Percentiles rank a stretch among this genome's conserved stretches.
These are phyloP conservation scores for Oryza australiensis DNA, from an alignment of 176 grass and related monocot genomes.

Conservation along the genomic window DNA sequence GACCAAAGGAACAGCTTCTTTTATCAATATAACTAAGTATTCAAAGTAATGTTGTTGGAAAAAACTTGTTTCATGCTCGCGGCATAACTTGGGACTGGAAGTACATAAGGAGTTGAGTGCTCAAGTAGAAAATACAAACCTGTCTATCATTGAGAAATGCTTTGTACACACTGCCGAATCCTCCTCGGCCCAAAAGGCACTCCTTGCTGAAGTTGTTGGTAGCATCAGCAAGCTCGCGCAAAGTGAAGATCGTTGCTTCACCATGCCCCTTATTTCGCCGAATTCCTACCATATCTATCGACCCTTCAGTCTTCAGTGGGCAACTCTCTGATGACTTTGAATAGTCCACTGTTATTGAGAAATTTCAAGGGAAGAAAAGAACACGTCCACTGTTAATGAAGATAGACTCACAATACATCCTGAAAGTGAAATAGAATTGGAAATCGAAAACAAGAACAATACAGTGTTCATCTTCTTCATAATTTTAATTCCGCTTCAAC, in stretches of 20 bases:
- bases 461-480: neutral
- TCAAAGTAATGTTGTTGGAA: neutral
- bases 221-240: conserved; percentile 57
- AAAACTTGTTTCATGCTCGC: neutral
- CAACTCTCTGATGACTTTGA: conserved; percentile 41
- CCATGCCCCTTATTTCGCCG: conserved; percentile 1
- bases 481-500: conserved; percentile 6
- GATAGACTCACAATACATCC: neutral
- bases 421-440: neutral
- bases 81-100: neutral
- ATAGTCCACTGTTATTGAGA: conserved; percentile 9
- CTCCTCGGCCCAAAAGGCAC: conserved; percentile 61
- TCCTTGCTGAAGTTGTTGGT: conserved; percentile 59
- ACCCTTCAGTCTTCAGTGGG: conserved; percentile 31
- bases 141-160: conserved; percentile 50
- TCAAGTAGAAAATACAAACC: conserved; percentile 40
- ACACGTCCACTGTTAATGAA: neutral
- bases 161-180: conserved; percentile 72
- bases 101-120: neutral
- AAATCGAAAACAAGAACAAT: neutral
- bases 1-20: neutral
- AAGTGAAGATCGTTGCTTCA: conserved; percentile 53
- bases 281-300: conserved; percentile 13
- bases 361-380: conserved; percentile 28
- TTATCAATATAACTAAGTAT: neutral